Evolutionary conservation across 2,329 filamentous ascomycete genomes (phyloP).

Genomic region (Penicillium sp.): DNA sequence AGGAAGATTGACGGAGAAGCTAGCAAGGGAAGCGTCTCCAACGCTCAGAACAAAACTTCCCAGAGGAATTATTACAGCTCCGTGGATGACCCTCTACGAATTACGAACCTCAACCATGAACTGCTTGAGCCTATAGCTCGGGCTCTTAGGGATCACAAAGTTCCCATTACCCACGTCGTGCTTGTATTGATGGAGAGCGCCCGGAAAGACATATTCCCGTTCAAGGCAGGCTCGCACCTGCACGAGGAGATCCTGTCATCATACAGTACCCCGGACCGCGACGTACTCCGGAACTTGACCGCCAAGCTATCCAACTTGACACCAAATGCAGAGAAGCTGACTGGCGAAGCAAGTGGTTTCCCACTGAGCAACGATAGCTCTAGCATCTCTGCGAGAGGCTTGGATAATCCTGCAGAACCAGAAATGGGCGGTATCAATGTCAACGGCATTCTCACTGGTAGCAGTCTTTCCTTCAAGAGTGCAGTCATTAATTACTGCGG

Average conservation of each 20-base stretch:
- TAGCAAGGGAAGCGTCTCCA: neutral
- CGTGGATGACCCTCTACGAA: conserved; percentile 29
- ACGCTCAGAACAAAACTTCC: neutral
- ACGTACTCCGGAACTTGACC: conserved; percentile 17
- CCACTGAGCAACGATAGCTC: neutral
- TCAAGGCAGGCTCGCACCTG: conserved; percentile 28
- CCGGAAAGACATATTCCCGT: conserved; percentile 33
- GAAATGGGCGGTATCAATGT: conserved; percentile 33
- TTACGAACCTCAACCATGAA: conserved; percentile 31
- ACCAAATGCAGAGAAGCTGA: conserved; percentile 30
- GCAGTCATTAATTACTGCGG: conserved; percentile 33
- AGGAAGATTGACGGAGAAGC: neutral
- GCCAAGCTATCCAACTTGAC: conserved; percentile 26
- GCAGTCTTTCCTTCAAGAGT: conserved; percentile 34
- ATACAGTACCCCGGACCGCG: conserved; percentile 15
- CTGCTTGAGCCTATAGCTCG: conserved; percentile 25
- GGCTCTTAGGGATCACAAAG: conserved; percentile 23
- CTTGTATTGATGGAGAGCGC: conserved; percentile 34
- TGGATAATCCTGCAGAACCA: conserved; percentile 22
- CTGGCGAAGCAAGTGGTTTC: conserved; percentile 26
- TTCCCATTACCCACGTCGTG: conserved; percentile 32
- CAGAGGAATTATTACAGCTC: conserved; percentile 26
- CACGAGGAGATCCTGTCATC: conserved; percentile 27
- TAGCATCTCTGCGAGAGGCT: conserved; percentile 10
- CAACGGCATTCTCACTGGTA: conserved; percentile 29